phyloP scores from a whole-genome alignment of 495 filamentous ascomycete genomes.

The Trichocladium antarcticum region DNA sequence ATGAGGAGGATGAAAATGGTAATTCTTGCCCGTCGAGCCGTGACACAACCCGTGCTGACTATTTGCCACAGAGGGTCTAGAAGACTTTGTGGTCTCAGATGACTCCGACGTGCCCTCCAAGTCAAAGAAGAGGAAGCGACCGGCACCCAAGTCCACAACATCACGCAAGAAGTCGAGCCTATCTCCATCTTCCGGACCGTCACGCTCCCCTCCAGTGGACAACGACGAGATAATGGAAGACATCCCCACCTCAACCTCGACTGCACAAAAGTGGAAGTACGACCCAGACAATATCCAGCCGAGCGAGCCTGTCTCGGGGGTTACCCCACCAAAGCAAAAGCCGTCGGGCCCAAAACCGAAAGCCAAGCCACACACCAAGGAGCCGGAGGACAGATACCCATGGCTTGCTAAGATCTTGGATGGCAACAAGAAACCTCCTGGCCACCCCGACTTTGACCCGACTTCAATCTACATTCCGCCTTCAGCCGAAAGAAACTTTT shows the following conservation, averaged over 20 bases:
- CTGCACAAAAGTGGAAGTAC: constrained; percentile 74
- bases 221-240: constrained; percentile 41
- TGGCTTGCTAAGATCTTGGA: constrained; percentile 84
- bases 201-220: background rate
- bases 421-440: constrained; percentile 64
- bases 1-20: constrained; percentile 53
- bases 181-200: constrained; percentile 30
- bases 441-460: constrained; percentile 88
- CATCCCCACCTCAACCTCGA: constrained; percentile 46
- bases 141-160: constrained; percentile 38
- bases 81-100: constrained; percentile 79
- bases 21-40: background rate
- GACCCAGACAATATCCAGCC: constrained; percentile 64
- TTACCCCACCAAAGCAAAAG: constrained; percentile 32
- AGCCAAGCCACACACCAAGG: constrained; percentile 60
- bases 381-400: constrained; percentile 70
- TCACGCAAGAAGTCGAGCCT: constrained; percentile 47
- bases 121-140: constrained; percentile 62
- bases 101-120: constrained; percentile 57
- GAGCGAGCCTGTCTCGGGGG: constrained; percentile 35
- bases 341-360: constrained; percentile 29
- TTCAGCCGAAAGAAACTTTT: constrained; percentile 63
- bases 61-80: constrained; percentile 49
- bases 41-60: constrained; percentile 8
- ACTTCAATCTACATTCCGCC: constrained; percentile 81